phyloP scores from a whole-genome alignment of 2,329 filamentous ascomycete species.

The Aspergillus hortae region DNA sequence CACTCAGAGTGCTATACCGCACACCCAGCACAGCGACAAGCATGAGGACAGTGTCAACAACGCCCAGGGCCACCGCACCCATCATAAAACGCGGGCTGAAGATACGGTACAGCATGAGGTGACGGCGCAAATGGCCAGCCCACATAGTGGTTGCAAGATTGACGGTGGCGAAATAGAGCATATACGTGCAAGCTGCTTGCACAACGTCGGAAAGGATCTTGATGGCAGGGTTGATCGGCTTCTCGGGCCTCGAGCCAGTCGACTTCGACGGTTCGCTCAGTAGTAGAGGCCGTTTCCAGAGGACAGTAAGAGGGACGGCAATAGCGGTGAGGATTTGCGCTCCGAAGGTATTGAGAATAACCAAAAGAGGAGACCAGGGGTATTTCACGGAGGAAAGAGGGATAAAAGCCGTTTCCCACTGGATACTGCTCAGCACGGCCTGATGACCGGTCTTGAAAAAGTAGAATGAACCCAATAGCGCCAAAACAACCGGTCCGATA shows the following conservation, averaged over 20 bases:
- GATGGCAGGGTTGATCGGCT: constrained; percentile 25
- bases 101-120: constrained; percentile 94
- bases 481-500: constrained; percentile 80
- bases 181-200: constrained; percentile 68
- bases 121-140: constrained; percentile 80
- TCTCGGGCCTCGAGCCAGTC: constrained; percentile 6
- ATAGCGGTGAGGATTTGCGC: constrained; percentile 80
- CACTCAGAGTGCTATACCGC: constrained; percentile 70
- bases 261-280: constrained; percentile 49
- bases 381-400: constrained; percentile 78
- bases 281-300: constrained; percentile 87
- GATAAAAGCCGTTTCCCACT: constrained; percentile 96
- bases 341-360: constrained; percentile 82
- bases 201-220: constrained; percentile 65
- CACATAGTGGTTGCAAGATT: constrained; percentile 84
- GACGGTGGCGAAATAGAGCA: constrained; percentile 78
- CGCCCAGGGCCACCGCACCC: constrained; percentile 65
- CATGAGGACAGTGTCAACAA: constrained; percentile 73
- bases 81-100: constrained; percentile 91
- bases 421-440: constrained; percentile 78
- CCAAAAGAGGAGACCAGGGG: constrained; percentile 80
- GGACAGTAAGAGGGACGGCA: constrained; percentile 72
- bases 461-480: constrained; percentile 85
- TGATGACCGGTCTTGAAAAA: constrained; percentile 99
- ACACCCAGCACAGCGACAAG: constrained; percentile 69